Conservation (phyloP, 176 grass and related monocot genomes). For the sorghum (Sorghum bicolor) region Sorghum_bicolor_NCBIv3 NC_012875.2:50613001-50613500, state of each 20-base stretch:
- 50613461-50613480: not conserved
- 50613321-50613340: conserved; percentile 40
- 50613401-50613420: conserved; percentile 12
- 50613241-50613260: conserved; percentile 32
- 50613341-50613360: conserved; percentile 28
- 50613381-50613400: conserved; percentile 3
- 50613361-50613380: not conserved
- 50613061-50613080: conserved; percentile 86
- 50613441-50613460: conserved; percentile 23
- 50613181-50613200: conserved; percentile 63
- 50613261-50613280: conserved; percentile 24
- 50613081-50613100: conserved; percentile 88
- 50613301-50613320: conserved; percentile 21
- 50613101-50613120: conserved; percentile 52
- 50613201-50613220: conserved; percentile 30
- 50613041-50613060: conserved; percentile 62
- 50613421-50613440: conserved; percentile 19
- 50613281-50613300: conserved; percentile 45
- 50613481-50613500: not conserved
- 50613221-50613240: conserved; percentile 34
- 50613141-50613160: conserved; percentile 4
- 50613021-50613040: conserved; percentile 56
- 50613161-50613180: conserved; percentile 37
- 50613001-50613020: conserved; percentile 6
- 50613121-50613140: conserved; percentile 30